Evolutionary conservation across 495 filamentous ascomycete species (phyloP).

Genomic region (Cercophora sp.): DNA sequence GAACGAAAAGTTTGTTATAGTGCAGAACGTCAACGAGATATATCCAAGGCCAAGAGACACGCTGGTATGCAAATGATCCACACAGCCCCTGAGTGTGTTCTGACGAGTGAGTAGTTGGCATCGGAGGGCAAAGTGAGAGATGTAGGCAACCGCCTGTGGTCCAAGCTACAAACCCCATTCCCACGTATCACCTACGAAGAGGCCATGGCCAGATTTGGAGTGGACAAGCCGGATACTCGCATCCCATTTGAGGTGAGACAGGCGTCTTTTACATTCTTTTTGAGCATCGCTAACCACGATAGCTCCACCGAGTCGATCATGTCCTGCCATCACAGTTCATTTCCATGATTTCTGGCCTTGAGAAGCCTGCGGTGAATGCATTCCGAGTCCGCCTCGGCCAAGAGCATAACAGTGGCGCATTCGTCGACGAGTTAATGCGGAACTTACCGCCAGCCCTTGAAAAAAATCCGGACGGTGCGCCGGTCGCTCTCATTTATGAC

Average conservation of each 20-base stretch:
- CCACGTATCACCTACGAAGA: constrained; percentile 61
- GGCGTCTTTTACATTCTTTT: not conserved
- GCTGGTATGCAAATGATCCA: constrained; percentile 15
- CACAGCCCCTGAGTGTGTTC: no score
- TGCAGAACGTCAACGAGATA: constrained; percentile 12
- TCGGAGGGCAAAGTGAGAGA: constrained; percentile 7
- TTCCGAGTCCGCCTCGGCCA: constrained; percentile 55
- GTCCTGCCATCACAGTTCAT: constrained; percentile 63
- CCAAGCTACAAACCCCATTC: constrained; percentile 15
- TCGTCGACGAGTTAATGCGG: constrained; percentile 66
- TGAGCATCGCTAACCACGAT: constrained; percentile 25
- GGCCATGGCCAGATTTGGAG: constrained; percentile 77
- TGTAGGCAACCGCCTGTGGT: constrained; percentile 6
- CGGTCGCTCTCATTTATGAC: constrained; percentile 72
- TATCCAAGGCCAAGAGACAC: constrained; percentile 24
- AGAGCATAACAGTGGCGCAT: constrained; percentile 27
- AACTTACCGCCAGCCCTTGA: constrained; percentile 57
- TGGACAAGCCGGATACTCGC: constrained; percentile 88
- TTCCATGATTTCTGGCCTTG: constrained; percentile 62
- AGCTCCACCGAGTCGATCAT: constrained; percentile 61
- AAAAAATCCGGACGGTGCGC: constrained; percentile 63
- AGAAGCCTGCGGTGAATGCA: constrained; percentile 64
- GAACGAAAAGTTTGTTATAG: constrained; percentile 32
- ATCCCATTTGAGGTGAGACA: constrained; percentile 44
- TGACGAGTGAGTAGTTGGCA: no score